A percentile compares a stretch with the other conserved stretches of the same genome.
phyloP scores from a whole-genome alignment of 2,329 filamentous ascomycete species.

The Nemania sp. region DNA sequence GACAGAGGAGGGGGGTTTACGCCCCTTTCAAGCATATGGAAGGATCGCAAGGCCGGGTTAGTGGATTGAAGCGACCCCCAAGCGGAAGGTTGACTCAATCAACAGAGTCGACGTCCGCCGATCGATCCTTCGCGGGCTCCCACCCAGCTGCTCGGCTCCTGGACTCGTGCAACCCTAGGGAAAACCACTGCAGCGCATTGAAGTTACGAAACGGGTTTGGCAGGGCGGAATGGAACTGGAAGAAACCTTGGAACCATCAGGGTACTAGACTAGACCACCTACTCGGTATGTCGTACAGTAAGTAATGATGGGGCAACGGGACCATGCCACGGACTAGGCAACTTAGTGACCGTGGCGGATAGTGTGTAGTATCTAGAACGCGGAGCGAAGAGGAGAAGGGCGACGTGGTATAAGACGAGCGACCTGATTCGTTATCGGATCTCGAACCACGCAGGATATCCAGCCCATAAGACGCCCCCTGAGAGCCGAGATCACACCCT shows the following conservation, averaged over 20 bases:
- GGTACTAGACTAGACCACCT: not conserved
- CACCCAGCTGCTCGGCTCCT: not conserved
- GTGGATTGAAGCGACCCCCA: constrained; percentile 14
- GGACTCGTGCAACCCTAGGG: not conserved
- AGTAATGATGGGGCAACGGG: not conserved
- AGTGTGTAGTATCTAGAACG: constrained; percentile 13
- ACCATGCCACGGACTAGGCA: too few species aligned
- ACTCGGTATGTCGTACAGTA: not conserved
- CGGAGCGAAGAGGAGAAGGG: constrained; percentile 12
- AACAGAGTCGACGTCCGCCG: constrained; percentile 11
- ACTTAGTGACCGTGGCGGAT: not conserved
- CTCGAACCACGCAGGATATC: constrained; percentile 14
- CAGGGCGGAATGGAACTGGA: not conserved
- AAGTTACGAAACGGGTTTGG: not conserved
- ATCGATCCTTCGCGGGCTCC: not conserved
- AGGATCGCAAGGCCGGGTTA: constrained; percentile 19
- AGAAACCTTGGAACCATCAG: not conserved
- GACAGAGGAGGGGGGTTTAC: not conserved
- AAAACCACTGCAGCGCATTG: not conserved
- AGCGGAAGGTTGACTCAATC: constrained; percentile 14
- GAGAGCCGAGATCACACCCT: not conserved
- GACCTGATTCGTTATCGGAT: constrained; percentile 11
- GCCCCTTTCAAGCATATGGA: constrained; percentile 9
- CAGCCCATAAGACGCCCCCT: not conserved
- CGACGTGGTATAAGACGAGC: not conserved